These are phyloP conservation scores for Tolypocladium pustulatum DNA, from an alignment of 2,329 filamentous ascomycete species.

Conservation along the genomic window DNA sequence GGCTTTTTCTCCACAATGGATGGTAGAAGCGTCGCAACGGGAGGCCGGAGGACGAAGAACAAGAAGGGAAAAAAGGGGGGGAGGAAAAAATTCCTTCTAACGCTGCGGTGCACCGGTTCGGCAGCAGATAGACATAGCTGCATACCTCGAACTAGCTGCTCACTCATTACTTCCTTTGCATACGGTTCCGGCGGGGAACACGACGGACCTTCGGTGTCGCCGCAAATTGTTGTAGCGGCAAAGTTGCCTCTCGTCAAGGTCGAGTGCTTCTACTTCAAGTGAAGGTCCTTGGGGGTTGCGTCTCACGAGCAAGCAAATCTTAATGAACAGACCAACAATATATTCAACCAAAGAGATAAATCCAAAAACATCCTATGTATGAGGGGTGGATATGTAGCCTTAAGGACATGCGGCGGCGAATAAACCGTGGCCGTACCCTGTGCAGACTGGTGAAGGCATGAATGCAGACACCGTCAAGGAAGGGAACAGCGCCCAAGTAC, in stretches of 20 bases:
- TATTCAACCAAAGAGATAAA: neutral
- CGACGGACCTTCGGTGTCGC: neutral
- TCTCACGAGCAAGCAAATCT: neutral
- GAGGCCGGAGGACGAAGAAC: neutral
- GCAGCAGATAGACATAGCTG: neutral
- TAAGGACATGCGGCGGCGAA: neutral
- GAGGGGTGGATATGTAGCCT: neutral
- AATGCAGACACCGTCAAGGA: neutral
- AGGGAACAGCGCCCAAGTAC: neutral
- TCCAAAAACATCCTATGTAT: neutral
- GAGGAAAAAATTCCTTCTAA: neutral
- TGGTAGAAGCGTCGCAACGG: neutral
- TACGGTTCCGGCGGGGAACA: too few species aligned
- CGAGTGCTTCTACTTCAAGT: neutral
- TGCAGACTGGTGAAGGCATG: neutral
- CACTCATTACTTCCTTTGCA: neutral
- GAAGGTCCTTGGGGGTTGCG: neutral
- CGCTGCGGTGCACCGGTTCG: neutral
- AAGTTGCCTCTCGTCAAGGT: neutral
- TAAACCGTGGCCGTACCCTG: neutral
- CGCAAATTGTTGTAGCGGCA: neutral
- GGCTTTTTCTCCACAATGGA: neutral
- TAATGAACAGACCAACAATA: neutral
- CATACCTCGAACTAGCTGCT: neutral
- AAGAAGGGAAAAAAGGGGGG: neutral